Evolutionary conservation across 371 early-diverging fungal species (phyloP).

Genomic region (Nematocida sp.): DNA sequence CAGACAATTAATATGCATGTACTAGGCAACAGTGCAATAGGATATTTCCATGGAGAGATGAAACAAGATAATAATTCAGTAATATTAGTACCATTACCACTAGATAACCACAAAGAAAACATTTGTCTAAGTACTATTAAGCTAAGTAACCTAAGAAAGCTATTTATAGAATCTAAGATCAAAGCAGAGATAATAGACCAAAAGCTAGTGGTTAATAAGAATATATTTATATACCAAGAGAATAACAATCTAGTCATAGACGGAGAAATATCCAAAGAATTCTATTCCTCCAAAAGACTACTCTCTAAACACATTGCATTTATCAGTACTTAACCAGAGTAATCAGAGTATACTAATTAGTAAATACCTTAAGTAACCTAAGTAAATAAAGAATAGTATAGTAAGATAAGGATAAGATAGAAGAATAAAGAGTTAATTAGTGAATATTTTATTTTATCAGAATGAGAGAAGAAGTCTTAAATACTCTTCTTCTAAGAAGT

Average conservation of each 20-base stretch:
- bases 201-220: constrained; percentile 48
- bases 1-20: constrained; percentile 19
- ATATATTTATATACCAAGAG: constrained; percentile 51
- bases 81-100: neutral
- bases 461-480: constrained; percentile 37
- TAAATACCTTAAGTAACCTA: no score
- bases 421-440: constrained; percentile 3
- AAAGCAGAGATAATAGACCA: constrained; percentile 55
- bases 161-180: constrained; percentile 56
- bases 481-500: neutral
- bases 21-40: constrained; percentile 44
- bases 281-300: constrained; percentile 50
- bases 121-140: constrained; percentile 45
- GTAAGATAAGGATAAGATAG: neutral
- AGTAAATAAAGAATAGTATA: constrained; percentile 12
- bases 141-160: constrained; percentile 48
- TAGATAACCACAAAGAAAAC: neutral
- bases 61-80: constrained; percentile 9
- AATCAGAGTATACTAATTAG: neutral
- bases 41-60: constrained; percentile 33
- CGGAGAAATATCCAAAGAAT: constrained; percentile 46
- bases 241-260: constrained; percentile 39
- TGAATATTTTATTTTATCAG: constrained; percentile 25
- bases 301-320: constrained; percentile 52
- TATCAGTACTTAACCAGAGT: neutral